phyloP scores from a whole-genome alignment of 768 basidiomycete species.

The Piloderma croceum region DNA sequence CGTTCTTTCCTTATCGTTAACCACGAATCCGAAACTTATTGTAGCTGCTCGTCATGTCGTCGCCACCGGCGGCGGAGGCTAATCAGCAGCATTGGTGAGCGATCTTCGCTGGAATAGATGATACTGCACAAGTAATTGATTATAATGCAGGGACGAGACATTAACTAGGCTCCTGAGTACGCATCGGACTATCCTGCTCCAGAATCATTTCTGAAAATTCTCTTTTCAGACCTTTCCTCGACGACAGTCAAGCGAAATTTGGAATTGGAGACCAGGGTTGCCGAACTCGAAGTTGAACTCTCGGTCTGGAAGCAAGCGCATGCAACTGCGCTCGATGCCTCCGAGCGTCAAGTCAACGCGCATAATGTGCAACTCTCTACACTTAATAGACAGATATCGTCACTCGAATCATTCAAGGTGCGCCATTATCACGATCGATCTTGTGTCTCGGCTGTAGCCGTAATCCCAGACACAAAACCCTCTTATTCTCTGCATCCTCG shows the following conservation, averaged over 20 bases:
- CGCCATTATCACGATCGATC: constrained; percentile 5
- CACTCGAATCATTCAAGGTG: constrained; percentile 48
- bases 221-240: constrained; percentile 50
- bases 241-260: constrained; percentile 58
- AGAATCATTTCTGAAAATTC: constrained; percentile 9
- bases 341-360: constrained; percentile 57
- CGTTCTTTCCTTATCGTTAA: no score
- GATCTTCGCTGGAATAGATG: no score
- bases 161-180: constrained; percentile 57
- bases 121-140: no score
- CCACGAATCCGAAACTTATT: no score
- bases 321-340: constrained; percentile 52
- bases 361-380: constrained; percentile 64
- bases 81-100: constrained; percentile 64
- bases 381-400: constrained; percentile 59
- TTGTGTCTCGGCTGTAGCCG: constrained; percentile 17
- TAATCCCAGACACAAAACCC: constrained; percentile 51
- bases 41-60: background rate
- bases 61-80: constrained; percentile 49
- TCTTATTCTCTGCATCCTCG: constrained; percentile 69
- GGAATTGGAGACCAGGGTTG: constrained; percentile 58
- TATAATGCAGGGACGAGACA: constrained; percentile 55
- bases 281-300: constrained; percentile 65
- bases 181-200: constrained; percentile 11
- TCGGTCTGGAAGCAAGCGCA: constrained; percentile 69